Base-by-base conservation (phyloP, 768 basidiomycete species). In the Tubosaeta sp. region DNA sequence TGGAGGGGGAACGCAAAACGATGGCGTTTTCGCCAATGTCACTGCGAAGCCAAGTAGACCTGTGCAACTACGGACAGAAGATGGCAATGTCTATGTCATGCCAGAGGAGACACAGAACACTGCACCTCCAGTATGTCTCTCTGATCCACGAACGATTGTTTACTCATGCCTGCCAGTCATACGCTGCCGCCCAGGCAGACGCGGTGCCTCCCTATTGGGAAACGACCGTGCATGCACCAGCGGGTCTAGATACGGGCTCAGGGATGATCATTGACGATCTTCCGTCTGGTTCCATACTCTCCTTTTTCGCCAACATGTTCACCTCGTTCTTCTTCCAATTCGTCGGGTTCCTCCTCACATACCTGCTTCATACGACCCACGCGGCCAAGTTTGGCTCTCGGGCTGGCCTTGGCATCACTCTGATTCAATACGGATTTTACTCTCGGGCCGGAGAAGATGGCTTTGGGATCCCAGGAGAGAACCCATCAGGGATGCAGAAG, bases 321-420 rank as follows among this genome's bases (percentile, higher is more conserved):
- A 84, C 91, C 52, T 95, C 92, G 7, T 88, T 88, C 73, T 92
- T 94, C 73, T 98, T 99, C 86, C 94, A 97, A 72, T 95, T 97
- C 68, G 80, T 95, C 62, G 95, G 91, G 47, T 93, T 90, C 77
- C 70, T 88, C 53, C 80, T 99, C 72, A 97, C 95, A 1, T 97
- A 93, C 64, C 84, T 97, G 60, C 84, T 98, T 3, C 88, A 90
- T 71, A 85, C 85, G 12, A 87, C 93, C 1, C 95, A 98, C 65
- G 92, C 97, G 1, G 91, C 88, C 54, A 95, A 94, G 68, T 91
- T 82, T 65, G 97, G 97, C 46, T 92, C 91, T 14, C 86, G 92
- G 41, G 93, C 92, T 0, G 95, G 95, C 29, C 82, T 99, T n/a
- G 95, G 95, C 16, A 77, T 97, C 60, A 98, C 92, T 0, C 75